phyloP scores from a whole-genome alignment of 2,329 filamentous ascomycete genomes.

The Epicoccum sorghinum region DNA sequence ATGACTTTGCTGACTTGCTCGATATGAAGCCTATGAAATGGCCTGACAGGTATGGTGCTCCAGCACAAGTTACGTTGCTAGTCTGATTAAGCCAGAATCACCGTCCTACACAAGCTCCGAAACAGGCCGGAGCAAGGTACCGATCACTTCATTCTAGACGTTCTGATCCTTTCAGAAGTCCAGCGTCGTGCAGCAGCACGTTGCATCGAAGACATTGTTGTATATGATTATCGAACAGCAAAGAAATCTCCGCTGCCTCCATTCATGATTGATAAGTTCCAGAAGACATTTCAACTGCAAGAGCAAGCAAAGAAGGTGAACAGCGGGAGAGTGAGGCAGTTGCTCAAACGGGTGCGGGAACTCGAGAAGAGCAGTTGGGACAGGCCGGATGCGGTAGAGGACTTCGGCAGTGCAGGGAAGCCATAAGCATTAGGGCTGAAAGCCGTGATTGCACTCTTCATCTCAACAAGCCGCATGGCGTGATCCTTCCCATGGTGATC shows the following conservation, averaged over 20 bases:
- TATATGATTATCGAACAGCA: constrained; percentile 73
- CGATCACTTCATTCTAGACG: constrained; percentile 65
- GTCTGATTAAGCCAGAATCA: constrained; percentile 57
- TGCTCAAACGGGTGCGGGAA: constrained; percentile 56
- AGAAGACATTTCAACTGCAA: constrained; percentile 65
- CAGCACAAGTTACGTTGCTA: background rate
- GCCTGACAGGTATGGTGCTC: constrained; percentile 66
- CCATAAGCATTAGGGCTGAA: background rate
- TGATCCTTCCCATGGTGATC: constrained; percentile 25
- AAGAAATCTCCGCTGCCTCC: constrained; percentile 63
- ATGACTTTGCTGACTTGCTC: constrained; percentile 13
- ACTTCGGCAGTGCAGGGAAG: constrained; percentile 54
- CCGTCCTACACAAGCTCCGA: constrained; percentile 80
- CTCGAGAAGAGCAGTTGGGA: constrained; percentile 80
- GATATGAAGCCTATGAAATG: constrained; percentile 70
- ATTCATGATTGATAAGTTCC: constrained; percentile 68
- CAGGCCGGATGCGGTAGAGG: constrained; percentile 71
- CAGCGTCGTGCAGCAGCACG: constrained; percentile 75
- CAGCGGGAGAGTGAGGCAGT: constrained; percentile 58
- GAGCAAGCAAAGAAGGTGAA: constrained; percentile 63
- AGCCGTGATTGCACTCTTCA: constrained; percentile 1
- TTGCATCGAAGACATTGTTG: constrained; percentile 76
- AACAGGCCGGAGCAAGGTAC: constrained; percentile 56
- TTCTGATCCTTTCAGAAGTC: constrained; percentile 74
- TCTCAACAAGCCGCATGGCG: constrained; percentile 16